Evolutionary conservation across 495 filamentous ascomycete species (phyloP), one percentile per base, ranked within the genome.

Genomic region (Sabuloglossum arenarium): DNA sequence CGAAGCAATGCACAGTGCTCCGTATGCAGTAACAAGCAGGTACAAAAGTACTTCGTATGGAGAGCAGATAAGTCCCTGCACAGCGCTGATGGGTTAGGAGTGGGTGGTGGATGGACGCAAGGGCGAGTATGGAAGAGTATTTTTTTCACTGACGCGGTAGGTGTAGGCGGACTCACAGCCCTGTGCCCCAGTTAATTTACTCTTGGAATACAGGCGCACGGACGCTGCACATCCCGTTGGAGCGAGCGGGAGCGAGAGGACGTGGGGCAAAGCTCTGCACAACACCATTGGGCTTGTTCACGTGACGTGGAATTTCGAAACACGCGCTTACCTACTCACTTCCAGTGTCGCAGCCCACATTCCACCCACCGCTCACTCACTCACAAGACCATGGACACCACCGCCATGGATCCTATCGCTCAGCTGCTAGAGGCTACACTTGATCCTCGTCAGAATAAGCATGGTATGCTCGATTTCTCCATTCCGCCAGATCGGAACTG

Each of bases 361-460:
- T 32, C 4, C 42, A 6, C 21, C 47, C 28, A 51, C 47, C 28
- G 14, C 47, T 28, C 23, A 29, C 23, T 30, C 5, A 27, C 9
- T 16, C 23, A 16, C 28, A 19, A 51, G 66, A 77, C 68, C 70
- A 94, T 94, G 86, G 79, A 86, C 67, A 72, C 81, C 67, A 72
- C 81, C 60, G 76, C 82, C 66, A 71, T 90, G 65, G 75, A 78
- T 66, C 71, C 74, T 61, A 73, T 94, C 60, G 80, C 85, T 27
- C 74, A 83, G 71, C 75, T 94, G 62, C 79, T 99, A 42, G 75
- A 93, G 63, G 83, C 83, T 46, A 95, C 86, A 60, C 77, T 97
- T 60, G 85, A 96, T 68, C 84, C 87, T 14, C 70, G 72, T 54
- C 79, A 88, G 64, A 84, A 88, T 65, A 91, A 88, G 67, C 81